Conservation (phyloP, 1,284 basidiomycete species). For the Puccinia hordei region DNA sequence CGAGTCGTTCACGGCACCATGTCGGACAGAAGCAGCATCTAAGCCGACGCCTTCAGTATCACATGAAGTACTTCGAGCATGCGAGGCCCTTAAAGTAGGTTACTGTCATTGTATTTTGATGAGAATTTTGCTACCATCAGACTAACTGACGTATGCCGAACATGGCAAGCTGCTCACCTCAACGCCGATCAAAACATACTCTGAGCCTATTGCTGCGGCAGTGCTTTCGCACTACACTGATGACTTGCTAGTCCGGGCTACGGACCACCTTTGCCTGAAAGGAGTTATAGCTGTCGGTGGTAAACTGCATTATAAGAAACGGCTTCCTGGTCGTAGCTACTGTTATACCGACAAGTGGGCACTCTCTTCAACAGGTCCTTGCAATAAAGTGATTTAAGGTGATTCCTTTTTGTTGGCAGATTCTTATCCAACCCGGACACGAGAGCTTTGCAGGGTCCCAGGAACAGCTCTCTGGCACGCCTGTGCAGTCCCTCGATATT, state of each 20-base stretch:
- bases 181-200: slow-evolving; percentile 46
- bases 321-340: slow-evolving; percentile 48
- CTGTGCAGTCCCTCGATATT: neutral
- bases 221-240: slow-evolving; percentile 37
- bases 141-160: neutral
- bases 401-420: slow-evolving; percentile 5
- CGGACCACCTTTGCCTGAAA: slow-evolving; percentile 31
- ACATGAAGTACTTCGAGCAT: slow-evolving; percentile 28
- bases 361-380: neutral
- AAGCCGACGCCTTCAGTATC: neutral
- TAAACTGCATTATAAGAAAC: slow-evolving; percentile 42
- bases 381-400: neutral
- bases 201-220: slow-evolving; percentile 33
- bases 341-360: slow-evolving; percentile 48
- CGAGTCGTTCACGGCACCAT: slow-evolving; percentile 29
- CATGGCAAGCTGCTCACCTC: slow-evolving; percentile 44
- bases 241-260: slow-evolving; percentile 30
- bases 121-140: neutral
- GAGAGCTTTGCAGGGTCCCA: slow-evolving; percentile 16
- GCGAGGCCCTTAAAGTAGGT: slow-evolving; percentile 48
- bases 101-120: neutral
- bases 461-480: neutral
- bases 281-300: slow-evolving; percentile 33
- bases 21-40: neutral
- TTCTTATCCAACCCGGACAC: slow-evolving; percentile 34